A percentile compares a stretch with the other conserved stretches of the same genome.
Conservation (phyloP, 805 yeast species). For the Komagataella pseudopastoris region DNA sequence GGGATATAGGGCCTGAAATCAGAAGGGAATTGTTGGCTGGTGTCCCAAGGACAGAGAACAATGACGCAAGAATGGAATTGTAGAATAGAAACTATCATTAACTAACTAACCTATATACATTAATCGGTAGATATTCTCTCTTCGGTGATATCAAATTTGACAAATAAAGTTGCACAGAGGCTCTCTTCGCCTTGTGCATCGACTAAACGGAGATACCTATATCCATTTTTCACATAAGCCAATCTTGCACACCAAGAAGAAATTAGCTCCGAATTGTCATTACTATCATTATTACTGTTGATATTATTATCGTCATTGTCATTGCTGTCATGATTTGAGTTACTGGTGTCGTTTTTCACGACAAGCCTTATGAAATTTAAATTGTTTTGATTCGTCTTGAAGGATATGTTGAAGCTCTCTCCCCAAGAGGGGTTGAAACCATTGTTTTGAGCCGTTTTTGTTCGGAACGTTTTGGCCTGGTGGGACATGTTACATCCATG, state of each 20-base stretch:
- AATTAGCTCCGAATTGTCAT: slow-evolving; percentile 14
- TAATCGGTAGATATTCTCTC: not conserved
- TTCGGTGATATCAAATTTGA: slow-evolving; percentile 13
- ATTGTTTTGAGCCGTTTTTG: slow-evolving; percentile 36
- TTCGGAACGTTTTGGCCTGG: slow-evolving; percentile 11
- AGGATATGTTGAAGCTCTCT: slow-evolving; percentile 27
- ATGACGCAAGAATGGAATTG: not conserved
- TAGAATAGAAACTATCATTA: not conserved
- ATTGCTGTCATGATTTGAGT: slow-evolving; percentile 5
- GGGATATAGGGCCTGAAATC: slow-evolving; percentile 83
- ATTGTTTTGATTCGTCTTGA: slow-evolving; percentile 22
- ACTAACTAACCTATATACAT: not conserved
- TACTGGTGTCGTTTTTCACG: slow-evolving; percentile 19
- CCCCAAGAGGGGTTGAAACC: slow-evolving; percentile 90
- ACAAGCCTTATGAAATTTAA: slow-evolving; percentile 44
- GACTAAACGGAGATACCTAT: slow-evolving; percentile 65
- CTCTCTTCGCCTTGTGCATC: slow-evolving; percentile 73
- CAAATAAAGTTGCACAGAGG: slow-evolving; percentile 35
- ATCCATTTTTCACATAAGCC: slow-evolving; percentile 60
- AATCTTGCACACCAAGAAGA: slow-evolving; percentile 55
- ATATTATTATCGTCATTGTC: slow-evolving; percentile 5
- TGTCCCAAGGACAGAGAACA: slow-evolving; percentile 30
- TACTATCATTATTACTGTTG: not conserved
- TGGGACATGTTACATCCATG: slow-evolving; percentile 24
- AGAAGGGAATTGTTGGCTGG: slow-evolving; percentile 91